Evolutionary conservation across 768 basidiomycete species (phyloP).

Genomic region (Porphyrellus cyaneotinctus): DNA sequence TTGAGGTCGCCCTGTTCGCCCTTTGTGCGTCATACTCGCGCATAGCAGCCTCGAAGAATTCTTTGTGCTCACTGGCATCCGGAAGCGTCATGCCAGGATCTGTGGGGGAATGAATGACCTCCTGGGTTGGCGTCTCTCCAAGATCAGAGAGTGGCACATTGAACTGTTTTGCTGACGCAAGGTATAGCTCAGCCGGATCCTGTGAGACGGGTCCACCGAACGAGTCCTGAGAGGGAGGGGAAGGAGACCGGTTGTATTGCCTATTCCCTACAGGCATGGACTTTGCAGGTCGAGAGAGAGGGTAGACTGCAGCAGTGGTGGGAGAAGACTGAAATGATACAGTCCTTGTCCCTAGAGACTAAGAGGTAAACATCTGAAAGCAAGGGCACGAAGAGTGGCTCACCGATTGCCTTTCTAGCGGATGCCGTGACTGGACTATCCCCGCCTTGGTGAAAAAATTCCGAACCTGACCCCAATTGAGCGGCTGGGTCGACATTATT

Average conservation of each 20-base stretch:
- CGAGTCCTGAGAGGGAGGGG: conserved; percentile 54
- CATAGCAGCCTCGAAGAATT: conserved; percentile 21
- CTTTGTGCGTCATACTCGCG: conserved; percentile 24
- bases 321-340: conserved; percentile 34
- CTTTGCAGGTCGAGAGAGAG: conserved; percentile 15
- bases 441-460: conserved; percentile 21
- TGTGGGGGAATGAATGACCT: conserved; percentile 26
- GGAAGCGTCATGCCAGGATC: conserved; percentile 52
- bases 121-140: conserved; percentile 32
- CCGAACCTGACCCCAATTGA: conserved; percentile 27
- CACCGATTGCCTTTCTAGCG: conserved; percentile 30
- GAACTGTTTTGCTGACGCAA: conserved; percentile 48
- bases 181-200: conserved; percentile 43
- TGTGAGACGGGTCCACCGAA: conserved; percentile 52
- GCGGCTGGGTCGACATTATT: conserved; percentile 11
- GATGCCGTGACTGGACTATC: conserved; percentile 26
- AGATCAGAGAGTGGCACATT: conserved; percentile 57
- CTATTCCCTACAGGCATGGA: conserved; percentile 23
- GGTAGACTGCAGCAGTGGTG: conserved; percentile 10
- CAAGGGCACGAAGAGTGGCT: conserved; percentile 23
- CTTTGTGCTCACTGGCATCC: conserved; percentile 35
- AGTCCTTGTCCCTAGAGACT: conserved; percentile 29
- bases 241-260: conserved; percentile 33
- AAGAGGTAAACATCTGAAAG: conserved; percentile 26
- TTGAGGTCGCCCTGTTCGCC: conserved; percentile 10